Conservation (phyloP, 371 early-diverging fungal species). For the Mortierella sp. region DNA sequence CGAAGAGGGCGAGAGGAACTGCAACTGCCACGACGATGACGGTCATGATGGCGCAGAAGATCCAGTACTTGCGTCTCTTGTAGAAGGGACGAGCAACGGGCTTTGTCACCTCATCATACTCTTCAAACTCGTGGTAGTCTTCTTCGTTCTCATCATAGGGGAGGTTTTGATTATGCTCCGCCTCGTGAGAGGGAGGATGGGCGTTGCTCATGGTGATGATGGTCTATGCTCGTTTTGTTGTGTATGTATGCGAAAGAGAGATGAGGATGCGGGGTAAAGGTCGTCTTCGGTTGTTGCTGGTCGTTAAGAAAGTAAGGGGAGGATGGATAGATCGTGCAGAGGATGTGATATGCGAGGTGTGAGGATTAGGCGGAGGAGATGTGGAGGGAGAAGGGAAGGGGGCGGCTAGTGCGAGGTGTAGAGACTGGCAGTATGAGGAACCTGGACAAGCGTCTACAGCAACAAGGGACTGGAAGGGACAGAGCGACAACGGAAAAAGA, state of each 20-base stretch:
- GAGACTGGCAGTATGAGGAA: slow-evolving; percentile 3
- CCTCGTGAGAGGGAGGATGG: slow-evolving; percentile 38
- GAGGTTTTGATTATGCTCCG: slow-evolving; percentile 28
- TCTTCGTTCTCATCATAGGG: slow-evolving; percentile 52
- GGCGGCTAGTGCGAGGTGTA: slow-evolving; percentile 6
- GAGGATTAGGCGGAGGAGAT: background rate
- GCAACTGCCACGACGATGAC: slow-evolving; percentile 63
- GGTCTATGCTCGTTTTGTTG: background rate
- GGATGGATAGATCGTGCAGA: background rate
- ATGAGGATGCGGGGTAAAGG: background rate
- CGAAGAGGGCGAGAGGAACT: slow-evolving; percentile 60
- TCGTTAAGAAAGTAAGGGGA: background rate
- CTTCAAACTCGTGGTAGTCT: slow-evolving; percentile 53
- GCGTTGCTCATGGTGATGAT: slow-evolving; percentile 7
- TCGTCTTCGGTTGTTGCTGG: slow-evolving; percentile 3
- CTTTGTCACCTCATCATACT: slow-evolving; percentile 50
- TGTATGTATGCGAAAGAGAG: background rate
- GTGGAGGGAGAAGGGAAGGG: background rate
- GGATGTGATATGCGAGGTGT: background rate
- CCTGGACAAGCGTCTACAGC: slow-evolving; percentile 3
- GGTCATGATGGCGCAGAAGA: slow-evolving; percentile 63
- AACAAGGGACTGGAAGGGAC: slow-evolving; percentile 20
- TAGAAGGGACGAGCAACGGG: slow-evolving; percentile 53
- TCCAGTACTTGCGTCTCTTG: slow-evolving; percentile 69
- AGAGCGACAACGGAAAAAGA: slow-evolving; percentile 28